These are phyloP conservation scores for Aotearoamyces nothofagi DNA, from an alignment of 2,329 filamentous ascomycete species.

Conservation along the genomic window DNA sequence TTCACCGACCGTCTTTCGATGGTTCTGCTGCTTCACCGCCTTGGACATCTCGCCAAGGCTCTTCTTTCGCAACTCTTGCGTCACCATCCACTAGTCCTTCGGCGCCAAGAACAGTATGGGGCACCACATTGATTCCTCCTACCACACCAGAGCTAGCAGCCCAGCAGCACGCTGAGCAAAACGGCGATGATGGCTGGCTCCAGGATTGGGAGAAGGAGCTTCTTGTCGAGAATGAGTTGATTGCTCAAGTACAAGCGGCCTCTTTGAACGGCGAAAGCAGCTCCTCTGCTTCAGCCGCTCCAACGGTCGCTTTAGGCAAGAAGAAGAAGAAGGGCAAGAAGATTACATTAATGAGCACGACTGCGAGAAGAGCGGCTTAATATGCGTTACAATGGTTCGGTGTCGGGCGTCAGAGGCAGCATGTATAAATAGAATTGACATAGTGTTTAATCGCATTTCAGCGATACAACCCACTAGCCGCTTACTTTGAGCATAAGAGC, in stretches of 20 bases:
- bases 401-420: no score
- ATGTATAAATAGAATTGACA: not conserved
- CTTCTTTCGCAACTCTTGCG: slow-evolving; percentile 53
- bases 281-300: slow-evolving; percentile 6
- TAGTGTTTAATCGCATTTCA: no score
- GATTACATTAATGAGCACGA: slow-evolving; percentile 57
- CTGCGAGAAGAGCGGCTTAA: slow-evolving; percentile 24
- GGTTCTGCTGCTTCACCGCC: slow-evolving; percentile 30
- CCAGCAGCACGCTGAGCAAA: slow-evolving; percentile 8
- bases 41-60: slow-evolving; percentile 37
- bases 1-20: slow-evolving; percentile 39
- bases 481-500: no score
- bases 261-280: slow-evolving; percentile 20
- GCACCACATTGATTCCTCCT: slow-evolving; percentile 54
- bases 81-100: slow-evolving; percentile 72
- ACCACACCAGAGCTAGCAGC: slow-evolving; percentile 37
- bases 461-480: no score
- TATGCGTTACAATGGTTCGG: no score
- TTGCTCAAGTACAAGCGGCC: slow-evolving; percentile 42
- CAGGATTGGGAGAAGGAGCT: slow-evolving; percentile 71
- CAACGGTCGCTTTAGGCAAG: slow-evolving; percentile 24
- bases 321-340: slow-evolving; percentile 61
- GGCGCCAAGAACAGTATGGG: slow-evolving; percentile 74
- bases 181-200: slow-evolving; percentile 68
- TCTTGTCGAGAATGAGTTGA: slow-evolving; percentile 42